Evolutionary conservation across 2,329 filamentous ascomycete species (phyloP), one percentile per base, ranked within the genome.

Genomic region (Oidium heveae): DNA sequence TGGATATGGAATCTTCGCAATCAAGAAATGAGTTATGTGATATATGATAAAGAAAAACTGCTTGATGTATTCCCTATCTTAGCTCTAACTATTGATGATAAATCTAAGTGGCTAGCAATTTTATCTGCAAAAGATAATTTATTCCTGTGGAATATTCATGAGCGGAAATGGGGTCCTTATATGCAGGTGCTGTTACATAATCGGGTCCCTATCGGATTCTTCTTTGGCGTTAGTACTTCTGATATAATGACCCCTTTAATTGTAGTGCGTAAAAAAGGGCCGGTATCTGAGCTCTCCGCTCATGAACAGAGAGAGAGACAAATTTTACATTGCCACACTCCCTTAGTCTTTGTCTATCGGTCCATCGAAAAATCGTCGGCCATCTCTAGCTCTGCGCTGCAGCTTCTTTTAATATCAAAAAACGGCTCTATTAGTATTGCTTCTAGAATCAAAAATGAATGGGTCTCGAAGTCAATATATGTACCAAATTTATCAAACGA

Each of bases 101-200:
- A 71, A 15, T 80, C 79, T 1, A 74, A 71, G 43, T 81, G 78
- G 73, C 68, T 86, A 34, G 83, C 82, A 0, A 68, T 87, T 4
- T 68, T 84, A 33, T 79, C 80, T 9, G 71, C 73, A 5, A 69
- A 70, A 46, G 71, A 74, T 50, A 72, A 70, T 36, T 72, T 84
- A 13, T 67, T 74, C 18, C 61, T 86, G 4, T 88, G 82, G 78
- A 75, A 76, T 59, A 68, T 84, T 4, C 66, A 68, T 16, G 69
- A 76, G 41, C 72, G 72, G 50, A 68, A 67, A 12, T 82, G 82
- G 72, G 72, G 73, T 0, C 69, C 73, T n/a, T 70, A 68, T 1
- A 65, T 77, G 24, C 61, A 72, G 7, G 68, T 82, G 4, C 74
- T 80, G 12, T 63, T 79, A 3, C 71, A 72, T 53, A 73, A 74